Conservation (phyloP, 805 yeast genomes). For the Saccharomycopsis babjevae region DNA sequence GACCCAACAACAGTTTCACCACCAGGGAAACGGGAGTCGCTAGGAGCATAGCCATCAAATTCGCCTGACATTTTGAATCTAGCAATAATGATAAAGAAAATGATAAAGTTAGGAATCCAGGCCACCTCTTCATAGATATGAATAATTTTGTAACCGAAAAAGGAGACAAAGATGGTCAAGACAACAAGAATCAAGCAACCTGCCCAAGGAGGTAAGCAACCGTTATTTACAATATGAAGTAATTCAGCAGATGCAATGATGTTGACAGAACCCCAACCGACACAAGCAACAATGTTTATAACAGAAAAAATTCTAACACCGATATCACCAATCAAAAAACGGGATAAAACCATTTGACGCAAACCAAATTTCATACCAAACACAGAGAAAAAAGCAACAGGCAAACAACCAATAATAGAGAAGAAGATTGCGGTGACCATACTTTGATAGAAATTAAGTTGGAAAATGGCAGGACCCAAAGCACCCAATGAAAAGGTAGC, state of each 20-base stretch:
- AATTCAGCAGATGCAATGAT: conserved; percentile 84
- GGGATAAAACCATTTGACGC: conserved; percentile 77
- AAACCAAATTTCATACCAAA: conserved; percentile 81
- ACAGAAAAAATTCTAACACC: conserved; percentile 70
- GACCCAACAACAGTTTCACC: conserved; percentile 67
- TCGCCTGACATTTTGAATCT: conserved; percentile 59
- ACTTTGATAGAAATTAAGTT: conserved; percentile 64
- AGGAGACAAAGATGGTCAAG: conserved; percentile 60
- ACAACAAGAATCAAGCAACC: conserved; percentile 68
- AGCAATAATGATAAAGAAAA: conserved; percentile 69
- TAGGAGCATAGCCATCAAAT: conserved; percentile 34
- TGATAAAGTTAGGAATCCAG: conserved; percentile 75
- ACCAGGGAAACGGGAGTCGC: conserved; percentile 34
- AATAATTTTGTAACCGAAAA: conserved; percentile 77
- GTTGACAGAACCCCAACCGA: conserved; percentile 94
- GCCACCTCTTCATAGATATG: conserved; percentile 77
- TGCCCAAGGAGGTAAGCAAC: conserved; percentile 77
- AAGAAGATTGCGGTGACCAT: conserved; percentile 62
- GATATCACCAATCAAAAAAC: conserved; percentile 66
- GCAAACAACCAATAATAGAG: conserved; percentile 56
- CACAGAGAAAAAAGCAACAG: conserved; percentile 75
- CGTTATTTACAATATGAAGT: conserved; percentile 60
- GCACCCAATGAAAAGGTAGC: conserved; percentile 77
- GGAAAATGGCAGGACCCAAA: conserved; percentile 53
- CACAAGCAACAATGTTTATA: conserved; percentile 73